These are phyloP conservation scores for Camelina laxa DNA, from an alignment of 345 rosid genomes.

Conservation along the genomic window DNA sequence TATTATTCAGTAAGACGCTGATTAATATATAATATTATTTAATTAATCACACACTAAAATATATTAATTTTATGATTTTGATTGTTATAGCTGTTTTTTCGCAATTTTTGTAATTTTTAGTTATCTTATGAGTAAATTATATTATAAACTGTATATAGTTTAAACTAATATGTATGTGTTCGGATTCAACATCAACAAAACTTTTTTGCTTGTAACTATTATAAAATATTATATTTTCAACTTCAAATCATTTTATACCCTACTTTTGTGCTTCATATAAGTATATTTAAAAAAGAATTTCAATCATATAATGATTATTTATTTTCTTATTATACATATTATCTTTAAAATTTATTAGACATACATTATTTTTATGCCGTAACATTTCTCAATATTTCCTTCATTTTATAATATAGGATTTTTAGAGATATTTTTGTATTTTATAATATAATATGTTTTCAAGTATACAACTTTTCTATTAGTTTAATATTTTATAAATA, in stretches of 20 bases:
- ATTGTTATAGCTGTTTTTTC: neutral
- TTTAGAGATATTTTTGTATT: too few species aligned
- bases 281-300: neutral
- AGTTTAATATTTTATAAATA: too few species aligned
- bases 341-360: too few species aligned
- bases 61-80: neutral
- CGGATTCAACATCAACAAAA: neutral
- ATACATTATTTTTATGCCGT: too few species aligned
- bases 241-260: neutral
- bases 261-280: neutral
- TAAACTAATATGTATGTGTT: neutral
- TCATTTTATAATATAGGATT: too few species aligned
- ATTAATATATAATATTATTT: too few species aligned
- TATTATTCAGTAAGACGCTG: too few species aligned
- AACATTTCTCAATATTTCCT: neutral
- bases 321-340: neutral
- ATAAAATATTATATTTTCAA: neutral
- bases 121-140: neutral
- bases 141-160: neutral
- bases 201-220: neutral
- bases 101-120: neutral
- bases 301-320: neutral
- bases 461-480: too few species aligned
- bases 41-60: too few species aligned
- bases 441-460: too few species aligned